Base-by-base conservation (phyloP, 208 protist species). In the Leishmania aethiopica region DNA sequence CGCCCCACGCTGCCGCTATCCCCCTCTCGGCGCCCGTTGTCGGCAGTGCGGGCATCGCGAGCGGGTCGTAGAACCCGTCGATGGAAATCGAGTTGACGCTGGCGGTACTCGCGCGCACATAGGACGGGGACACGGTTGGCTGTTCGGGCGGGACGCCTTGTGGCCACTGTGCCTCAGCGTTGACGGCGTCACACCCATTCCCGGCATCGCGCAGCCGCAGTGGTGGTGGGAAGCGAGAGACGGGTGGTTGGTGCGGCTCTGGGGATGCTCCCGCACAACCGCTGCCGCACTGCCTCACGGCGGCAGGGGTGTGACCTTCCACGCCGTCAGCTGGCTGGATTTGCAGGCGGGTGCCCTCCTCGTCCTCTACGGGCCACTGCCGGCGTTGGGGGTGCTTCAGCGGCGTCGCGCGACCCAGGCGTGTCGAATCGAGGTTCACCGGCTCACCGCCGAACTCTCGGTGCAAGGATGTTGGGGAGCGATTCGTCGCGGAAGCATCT, bases 11-110 rank as follows among this genome's bases (percentile, higher is more conserved):
- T 40, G 32, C 4, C 62, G 32, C 32, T 22, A 22, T 22, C 13
- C 62, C 62, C 62, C 62, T 15, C 62, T 40, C 13, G 15, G 15
- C 62, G 32, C n/a, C 40, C 25, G 72, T 72, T 3, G 74, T 70
- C 66, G 59, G 69, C 37, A 86, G 73, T 10, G 83, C 72, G 0
- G 79, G 79, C 80, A 86, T 84, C 25, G 78, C 80, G 3, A 90
- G 84, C 28, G 87, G 87, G 60, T 90, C 87, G 82, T 90, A 90
- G 47, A 88, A 90, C 67, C 81, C 84, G 51, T 84, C 70, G 28
- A 79, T 73, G 8, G 72, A 15, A 72, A 86, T 66, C 10, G 84
- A 86, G 72, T 66, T 83, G 32, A 82, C 78, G 59, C 78, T 78
- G 42, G 47, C 59, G 37, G 82, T 81, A 73, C 75, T 81, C 28